Conservation (phyloP, 1,284 basidiomycete species). For the Heliocybe sulcata region DNA sequence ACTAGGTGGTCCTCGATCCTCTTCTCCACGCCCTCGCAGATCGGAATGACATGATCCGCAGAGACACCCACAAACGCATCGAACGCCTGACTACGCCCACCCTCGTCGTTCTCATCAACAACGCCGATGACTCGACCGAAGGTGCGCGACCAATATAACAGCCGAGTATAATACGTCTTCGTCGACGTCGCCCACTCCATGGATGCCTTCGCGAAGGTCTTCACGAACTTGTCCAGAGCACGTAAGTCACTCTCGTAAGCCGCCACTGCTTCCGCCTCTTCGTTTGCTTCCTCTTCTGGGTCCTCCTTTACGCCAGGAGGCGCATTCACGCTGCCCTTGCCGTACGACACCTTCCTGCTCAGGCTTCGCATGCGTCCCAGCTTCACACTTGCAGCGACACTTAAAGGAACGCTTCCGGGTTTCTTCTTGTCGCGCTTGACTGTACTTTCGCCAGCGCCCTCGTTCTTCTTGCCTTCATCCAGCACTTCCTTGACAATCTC, state of each 20-base stretch:
- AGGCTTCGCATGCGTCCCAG: constrained; percentile 53
- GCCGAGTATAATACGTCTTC: constrained; percentile 31
- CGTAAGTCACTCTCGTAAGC: constrained; percentile 48
- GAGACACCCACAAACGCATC: constrained; percentile 64
- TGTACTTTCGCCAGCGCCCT: constrained; percentile 10
- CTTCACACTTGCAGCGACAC: constrained; percentile 48
- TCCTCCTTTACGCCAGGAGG: constrained; percentile 12
- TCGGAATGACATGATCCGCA: constrained; percentile 41
- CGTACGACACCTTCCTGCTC: constrained; percentile 14
- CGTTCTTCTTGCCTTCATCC: constrained; percentile 14
- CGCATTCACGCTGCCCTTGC: constrained; percentile 10
- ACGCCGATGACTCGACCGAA: constrained; percentile 61
- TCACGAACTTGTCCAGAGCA: constrained; percentile 42
- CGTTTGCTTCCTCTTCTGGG: constrained; percentile 29
- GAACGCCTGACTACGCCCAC: constrained; percentile 50
- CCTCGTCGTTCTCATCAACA: constrained; percentile 27
- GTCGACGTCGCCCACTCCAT: constrained; percentile 53
- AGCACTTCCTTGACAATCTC: constrained; percentile 80
- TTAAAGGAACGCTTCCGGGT: constrained; percentile 31
- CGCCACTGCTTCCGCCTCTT: constrained; percentile 50
- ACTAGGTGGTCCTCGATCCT: constrained; percentile 46
- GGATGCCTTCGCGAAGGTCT: constrained; percentile 50
- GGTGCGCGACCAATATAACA: constrained; percentile 52
- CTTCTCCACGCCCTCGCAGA: constrained; percentile 42
- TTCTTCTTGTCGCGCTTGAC: constrained; percentile 29